phyloP scores from a whole-genome alignment of 768 basidiomycete genomes.

The Pisolithus sp. region DNA sequence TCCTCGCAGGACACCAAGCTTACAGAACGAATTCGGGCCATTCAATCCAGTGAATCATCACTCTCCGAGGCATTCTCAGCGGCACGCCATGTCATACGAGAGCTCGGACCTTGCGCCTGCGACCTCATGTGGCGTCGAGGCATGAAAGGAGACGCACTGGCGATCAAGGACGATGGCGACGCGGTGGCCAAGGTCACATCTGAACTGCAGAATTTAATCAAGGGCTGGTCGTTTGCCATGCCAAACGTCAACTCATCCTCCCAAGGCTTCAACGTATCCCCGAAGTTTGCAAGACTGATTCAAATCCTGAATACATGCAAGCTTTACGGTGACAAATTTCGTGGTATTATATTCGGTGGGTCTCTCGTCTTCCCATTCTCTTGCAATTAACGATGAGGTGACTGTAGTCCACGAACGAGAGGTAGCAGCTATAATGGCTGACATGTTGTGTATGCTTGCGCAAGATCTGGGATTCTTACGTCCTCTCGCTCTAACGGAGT shows the following conservation, averaged over 20 bases:
- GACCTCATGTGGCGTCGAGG: constrained; percentile 65
- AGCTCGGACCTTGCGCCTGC: constrained; percentile 63
- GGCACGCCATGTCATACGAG: constrained; percentile 40
- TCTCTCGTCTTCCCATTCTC: neutral
- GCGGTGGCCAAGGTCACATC: constrained; percentile 16
- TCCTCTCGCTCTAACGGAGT: constrained; percentile 41
- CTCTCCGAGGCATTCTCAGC: constrained; percentile 40
- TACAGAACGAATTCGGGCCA: constrained; percentile 39
- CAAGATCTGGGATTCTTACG: constrained; percentile 50
- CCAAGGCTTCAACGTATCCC: constrained; percentile 57
- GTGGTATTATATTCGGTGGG: constrained; percentile 60
- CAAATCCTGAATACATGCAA: constrained; percentile 53
- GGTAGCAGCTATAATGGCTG: constrained; percentile 52
- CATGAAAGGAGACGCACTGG: constrained; percentile 30
- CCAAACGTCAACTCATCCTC: constrained; percentile 56
- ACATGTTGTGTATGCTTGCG: constrained; percentile 49
- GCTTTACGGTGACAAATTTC: constrained; percentile 50
- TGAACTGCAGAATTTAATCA: constrained; percentile 36
- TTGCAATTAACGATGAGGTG: constrained; percentile 6
- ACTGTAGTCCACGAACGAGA: constrained; percentile 44
- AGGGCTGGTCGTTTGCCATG: constrained; percentile 58
- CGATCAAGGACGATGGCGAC: constrained; percentile 32
- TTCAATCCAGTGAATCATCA: constrained; percentile 35
- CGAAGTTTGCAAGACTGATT: constrained; percentile 57
- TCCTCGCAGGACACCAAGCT: constrained; percentile 35